Percentiles rank a stretch among this genome's conserved stretches.
phyloP scores from a whole-genome alignment of 2,329 filamentous ascomycete species.

The Septoria petroselini region DNA sequence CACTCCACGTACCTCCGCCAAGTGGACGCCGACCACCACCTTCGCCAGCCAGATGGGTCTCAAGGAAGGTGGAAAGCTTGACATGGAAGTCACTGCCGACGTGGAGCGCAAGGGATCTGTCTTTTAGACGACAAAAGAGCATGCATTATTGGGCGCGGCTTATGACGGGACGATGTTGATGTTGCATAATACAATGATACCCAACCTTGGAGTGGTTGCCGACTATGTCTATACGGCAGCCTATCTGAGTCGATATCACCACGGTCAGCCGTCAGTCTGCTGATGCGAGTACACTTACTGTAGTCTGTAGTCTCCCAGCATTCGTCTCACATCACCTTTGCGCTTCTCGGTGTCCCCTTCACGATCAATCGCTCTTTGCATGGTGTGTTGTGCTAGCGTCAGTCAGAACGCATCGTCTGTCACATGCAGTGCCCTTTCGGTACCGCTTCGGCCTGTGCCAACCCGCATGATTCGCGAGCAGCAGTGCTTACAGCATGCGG shows the following conservation, averaged over 20 bases:
- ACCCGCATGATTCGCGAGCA: no score
- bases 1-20: constrained; percentile 69
- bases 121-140: constrained; percentile 29
- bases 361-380: no score
- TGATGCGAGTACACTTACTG: neutral
- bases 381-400: no score
- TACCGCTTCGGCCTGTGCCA: no score
- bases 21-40: constrained; percentile 52
- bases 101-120: constrained; percentile 39
- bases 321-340: no score
- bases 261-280: neutral
- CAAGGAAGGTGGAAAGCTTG: constrained; percentile 35
- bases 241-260: constrained; percentile 3
- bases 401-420: no score
- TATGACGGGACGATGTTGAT: constrained; percentile 24
- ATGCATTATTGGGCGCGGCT: constrained; percentile 16
- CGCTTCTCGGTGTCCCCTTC: no score
- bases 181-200: constrained; percentile 11
- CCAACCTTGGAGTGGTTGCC: constrained; percentile 3
- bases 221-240: constrained; percentile 3
- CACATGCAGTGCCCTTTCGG: no score
- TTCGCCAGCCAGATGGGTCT: constrained; percentile 37
- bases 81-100: constrained; percentile 30
- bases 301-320: no score
- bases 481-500: no score